These are phyloP conservation scores for Umbellularia californica DNA, from an alignment of 164 flowering plant genomes.

Conservation along the genomic window DNA sequence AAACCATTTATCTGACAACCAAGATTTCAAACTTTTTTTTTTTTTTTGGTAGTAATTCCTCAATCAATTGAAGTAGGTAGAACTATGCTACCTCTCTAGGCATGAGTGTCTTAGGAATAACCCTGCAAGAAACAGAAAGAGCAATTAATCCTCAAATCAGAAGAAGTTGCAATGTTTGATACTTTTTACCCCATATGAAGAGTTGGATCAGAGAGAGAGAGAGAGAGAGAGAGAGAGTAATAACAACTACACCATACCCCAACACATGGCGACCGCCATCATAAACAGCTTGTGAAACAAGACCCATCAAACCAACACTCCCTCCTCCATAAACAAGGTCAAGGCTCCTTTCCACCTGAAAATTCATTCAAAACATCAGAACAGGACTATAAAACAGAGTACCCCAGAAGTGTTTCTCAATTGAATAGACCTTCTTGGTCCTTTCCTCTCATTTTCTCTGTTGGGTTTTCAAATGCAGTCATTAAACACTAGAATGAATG, in stretches of 20 bases:
- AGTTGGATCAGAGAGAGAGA: neutral
- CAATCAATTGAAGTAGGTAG: neutral
- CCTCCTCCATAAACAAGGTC: conserved; percentile 47
- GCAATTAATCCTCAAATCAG: neutral
- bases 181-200: neutral
- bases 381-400: neutral
- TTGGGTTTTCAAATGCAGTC: no score
- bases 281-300: conserved; percentile 40
- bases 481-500: no score
- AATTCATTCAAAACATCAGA: neutral
- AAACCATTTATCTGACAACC: neutral
- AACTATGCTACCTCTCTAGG: conserved; percentile 25
- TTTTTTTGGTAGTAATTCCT: no score
- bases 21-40: neutral
- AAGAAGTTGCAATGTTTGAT: neutral
- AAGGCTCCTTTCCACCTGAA: conserved; percentile 29
- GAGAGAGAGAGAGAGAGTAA: no score
- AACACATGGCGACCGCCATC: conserved; percentile 39
- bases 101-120: conserved; percentile 41
- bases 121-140: conserved; percentile 14
- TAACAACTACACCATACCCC: conserved; percentile 20
- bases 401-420: neutral
- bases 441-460: no score
- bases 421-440: no score
- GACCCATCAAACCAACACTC: conserved; percentile 41